A percentile compares a stretch with the other conserved stretches of the same genome.
Conservation (phyloP, 495 filamentous ascomycete genomes). For the Lindgomyces ingoldianus region DNA sequence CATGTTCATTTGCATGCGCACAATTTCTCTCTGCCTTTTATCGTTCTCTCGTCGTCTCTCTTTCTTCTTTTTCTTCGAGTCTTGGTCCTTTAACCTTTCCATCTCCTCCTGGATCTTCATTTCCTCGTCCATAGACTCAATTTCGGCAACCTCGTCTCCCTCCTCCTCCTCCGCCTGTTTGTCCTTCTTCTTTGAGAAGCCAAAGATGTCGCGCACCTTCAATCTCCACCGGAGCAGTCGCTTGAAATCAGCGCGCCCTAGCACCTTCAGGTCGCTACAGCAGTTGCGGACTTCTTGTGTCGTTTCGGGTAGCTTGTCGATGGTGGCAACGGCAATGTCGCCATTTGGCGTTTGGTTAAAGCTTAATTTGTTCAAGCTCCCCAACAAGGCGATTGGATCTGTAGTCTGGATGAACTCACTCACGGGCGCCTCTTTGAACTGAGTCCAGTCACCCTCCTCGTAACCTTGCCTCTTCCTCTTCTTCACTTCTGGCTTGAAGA, state of each 20-base stretch:
- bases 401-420: constrained; percentile 93
- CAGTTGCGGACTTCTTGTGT: constrained; percentile 82
- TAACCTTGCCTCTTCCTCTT: constrained; percentile 97
- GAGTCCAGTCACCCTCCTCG: constrained; percentile 90
- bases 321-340: constrained; percentile 80
- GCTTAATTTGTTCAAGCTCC: constrained; percentile 76
- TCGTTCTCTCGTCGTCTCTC: constrained; percentile 83
- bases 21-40: constrained; percentile 83
- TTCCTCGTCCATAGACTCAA: constrained; percentile 92
- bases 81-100: constrained; percentile 75
- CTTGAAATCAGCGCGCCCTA: constrained; percentile 94
- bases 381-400: constrained; percentile 95
- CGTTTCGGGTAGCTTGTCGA: constrained; percentile 90
- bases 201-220: constrained; percentile 87
- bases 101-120: constrained; percentile 84
- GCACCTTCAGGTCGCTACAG: constrained; percentile 84
- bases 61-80: constrained; percentile 71
- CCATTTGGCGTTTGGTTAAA: constrained; percentile 76
- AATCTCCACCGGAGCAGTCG: constrained; percentile 89
- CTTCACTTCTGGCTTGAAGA: constrained; percentile 96
- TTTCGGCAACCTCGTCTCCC: constrained; percentile 71
- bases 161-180: constrained; percentile 53
- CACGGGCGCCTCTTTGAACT: constrained; percentile 83
- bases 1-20: constrained; percentile 97
- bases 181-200: constrained; percentile 72